Percentiles rank a stretch among this genome's conserved stretches.
Evolutionary conservation across 1,139 yeast species (phyloP).

Genomic region (Geotrichum bryndzae): DNA sequence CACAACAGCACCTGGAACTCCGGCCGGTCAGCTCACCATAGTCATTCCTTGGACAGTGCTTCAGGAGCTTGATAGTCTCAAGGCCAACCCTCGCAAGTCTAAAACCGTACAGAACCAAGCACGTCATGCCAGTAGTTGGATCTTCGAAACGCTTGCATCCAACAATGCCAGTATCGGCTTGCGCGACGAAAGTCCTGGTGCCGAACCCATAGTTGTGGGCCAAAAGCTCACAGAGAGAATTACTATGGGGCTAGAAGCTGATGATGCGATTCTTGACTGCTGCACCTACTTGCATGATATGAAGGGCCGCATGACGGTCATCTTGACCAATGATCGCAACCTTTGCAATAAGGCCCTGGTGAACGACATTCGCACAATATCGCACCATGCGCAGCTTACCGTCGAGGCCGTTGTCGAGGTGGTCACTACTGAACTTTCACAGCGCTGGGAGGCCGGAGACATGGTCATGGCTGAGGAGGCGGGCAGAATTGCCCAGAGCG

Average conservation of each 20-base stretch:
- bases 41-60: constrained; percentile 67
- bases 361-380: constrained; percentile 62
- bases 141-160: constrained; percentile 55
- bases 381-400: constrained; percentile 26
- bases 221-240: constrained; percentile 54
- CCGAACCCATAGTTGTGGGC: constrained; percentile 50
- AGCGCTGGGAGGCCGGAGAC: neutral
- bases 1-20: neutral
- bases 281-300: constrained; percentile 54
- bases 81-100: constrained; percentile 36
- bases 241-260: constrained; percentile 46
- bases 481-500: neutral
- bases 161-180: constrained; percentile 4
- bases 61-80: constrained; percentile 75
- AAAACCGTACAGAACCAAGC: constrained; percentile 41
- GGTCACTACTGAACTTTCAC: neutral
- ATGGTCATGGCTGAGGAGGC: neutral
- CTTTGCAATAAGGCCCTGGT: constrained; percentile 71
- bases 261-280: constrained; percentile 83
- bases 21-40: constrained; percentile 43
- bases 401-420: neutral
- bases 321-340: constrained; percentile 78
- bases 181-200: neutral
- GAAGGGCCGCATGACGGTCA: constrained; percentile 44
- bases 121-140: constrained; percentile 74